Evolutionary conservation across 768 basidiomycete species (phyloP), one percentile per base, ranked within the genome.

Genomic region (Termitomyces sp.): DNA sequence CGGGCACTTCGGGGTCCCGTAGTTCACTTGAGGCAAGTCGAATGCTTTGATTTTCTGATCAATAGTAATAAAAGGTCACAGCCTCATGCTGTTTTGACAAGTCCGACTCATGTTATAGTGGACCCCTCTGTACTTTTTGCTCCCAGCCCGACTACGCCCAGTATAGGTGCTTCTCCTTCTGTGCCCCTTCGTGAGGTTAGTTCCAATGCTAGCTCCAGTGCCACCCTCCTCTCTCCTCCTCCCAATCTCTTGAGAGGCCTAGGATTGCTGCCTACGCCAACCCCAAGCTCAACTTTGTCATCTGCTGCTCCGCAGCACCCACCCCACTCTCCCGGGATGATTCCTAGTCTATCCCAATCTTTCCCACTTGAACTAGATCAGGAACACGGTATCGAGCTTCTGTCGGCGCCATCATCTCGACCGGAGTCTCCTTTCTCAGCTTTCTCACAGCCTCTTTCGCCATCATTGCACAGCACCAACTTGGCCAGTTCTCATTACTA

Each of bases 101-200:
- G 75, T 9, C 81, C 82, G 9, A 81, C 79, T 4, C 80, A 80
- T 56, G 73, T 80, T 12, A 63, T 82, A 3, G 72, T 74, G 16
- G 77, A 81, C 62, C 56, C 73, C 36, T 67, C 67, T 37, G 44
- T 60, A 42, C 61, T 70, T 24, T 60, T 67, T 15, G 66, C 70
- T 4, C 65, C 72, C 18, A 64, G 59, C 9, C 66, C 72, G 16
- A 65, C 66, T 1, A 28, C 65, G 18, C 63, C 63, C 42, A 69
- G 68, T 56, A 59, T 63, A 37, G 59, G 62, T 9, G 48, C 66
- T 13, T 68, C 72, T 4, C 65, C 42, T 13, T 13, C 20, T 33
- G 62, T 55, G 24, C 59, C 59, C 52, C 60, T 60, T 39, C 68
- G 56, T 24, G 55, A 59, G 33, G 18, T 53, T 4, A 26, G 48